Evolutionary conservation across 2,329 filamentous ascomycete genomes (phyloP).

Genomic region (Cladosporium sp.): DNA sequence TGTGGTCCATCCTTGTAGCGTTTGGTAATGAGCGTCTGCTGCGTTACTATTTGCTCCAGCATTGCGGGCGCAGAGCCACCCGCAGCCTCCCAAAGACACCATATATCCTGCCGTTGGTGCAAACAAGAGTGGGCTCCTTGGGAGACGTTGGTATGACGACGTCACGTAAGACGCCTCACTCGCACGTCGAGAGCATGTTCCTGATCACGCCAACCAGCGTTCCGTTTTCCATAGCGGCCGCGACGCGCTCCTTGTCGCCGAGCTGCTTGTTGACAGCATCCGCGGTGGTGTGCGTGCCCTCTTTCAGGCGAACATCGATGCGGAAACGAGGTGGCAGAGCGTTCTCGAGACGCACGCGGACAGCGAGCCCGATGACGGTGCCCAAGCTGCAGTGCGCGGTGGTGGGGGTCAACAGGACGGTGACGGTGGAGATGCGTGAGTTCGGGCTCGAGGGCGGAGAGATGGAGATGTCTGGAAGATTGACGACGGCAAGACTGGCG

Average conservation of each 20-base stretch:
- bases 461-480: conserved; percentile 87
- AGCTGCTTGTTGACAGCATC: conserved; percentile 97
- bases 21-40: no score
- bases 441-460: conserved; percentile 56
- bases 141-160: no score
- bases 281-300: conserved; percentile 90
- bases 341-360: conserved; percentile 85
- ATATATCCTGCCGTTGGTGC: no score
- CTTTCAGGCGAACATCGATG: conserved; percentile 88
- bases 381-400: conserved; percentile 95
- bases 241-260: conserved; percentile 91
- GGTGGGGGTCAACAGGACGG: conserved; percentile 88
- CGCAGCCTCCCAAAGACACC: no score
- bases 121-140: no score
- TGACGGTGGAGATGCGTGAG: conserved; percentile 64
- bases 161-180: conserved; percentile 13
- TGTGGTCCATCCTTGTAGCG: no score
- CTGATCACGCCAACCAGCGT: conserved; percentile 80
- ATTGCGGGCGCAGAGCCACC: no score
- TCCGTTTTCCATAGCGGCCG: conserved; percentile 88
- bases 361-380: conserved; percentile 90
- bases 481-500: conserved; percentile 88
- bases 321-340: conserved; percentile 86
- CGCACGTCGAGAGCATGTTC: conserved; percentile 67
- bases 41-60: no score